These are phyloP conservation scores for Astrothelium macrocarpum DNA, from an alignment of 495 filamentous ascomycete genomes.

Conservation along the genomic window DNA sequence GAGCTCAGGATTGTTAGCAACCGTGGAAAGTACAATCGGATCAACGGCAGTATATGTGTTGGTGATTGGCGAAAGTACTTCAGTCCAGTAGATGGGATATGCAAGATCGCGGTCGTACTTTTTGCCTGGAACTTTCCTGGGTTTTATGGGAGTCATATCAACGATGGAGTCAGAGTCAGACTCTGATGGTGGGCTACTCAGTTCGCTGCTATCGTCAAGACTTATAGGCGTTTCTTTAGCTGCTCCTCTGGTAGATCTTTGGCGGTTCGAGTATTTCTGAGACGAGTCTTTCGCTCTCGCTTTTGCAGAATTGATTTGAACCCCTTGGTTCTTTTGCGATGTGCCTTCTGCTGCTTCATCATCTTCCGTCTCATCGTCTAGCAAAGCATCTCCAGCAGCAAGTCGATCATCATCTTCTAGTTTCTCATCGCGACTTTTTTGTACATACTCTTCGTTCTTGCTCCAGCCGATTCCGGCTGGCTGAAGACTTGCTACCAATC, in stretches of 20 bases:
- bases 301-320: background rate
- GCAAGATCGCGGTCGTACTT: conserved; percentile 61
- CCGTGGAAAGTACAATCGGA: conserved; percentile 54
- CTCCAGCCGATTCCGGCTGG: conserved; percentile 87
- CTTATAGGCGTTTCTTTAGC: conserved; percentile 26
- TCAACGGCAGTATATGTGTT: conserved; percentile 72
- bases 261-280: conserved; percentile 5
- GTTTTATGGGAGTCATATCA: conserved; percentile 33
- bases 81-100: conserved; percentile 88
- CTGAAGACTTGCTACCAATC: conserved; percentile 76
- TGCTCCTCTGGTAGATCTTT: conserved; percentile 13
- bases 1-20: conserved; percentile 59
- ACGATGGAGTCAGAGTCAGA: conserved; percentile 33
- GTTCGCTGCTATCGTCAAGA: conserved; percentile 27
- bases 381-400: background rate
- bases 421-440: conserved; percentile 25
- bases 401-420: conserved; percentile 12
- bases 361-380: conserved; percentile 11
- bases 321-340: background rate
- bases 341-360: conserved; percentile 8
- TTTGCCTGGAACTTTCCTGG: conserved; percentile 33
- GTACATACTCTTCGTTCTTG: conserved; percentile 60
- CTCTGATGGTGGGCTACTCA: conserved; percentile 16
- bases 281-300: conserved; percentile 5
- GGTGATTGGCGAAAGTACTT: conserved; percentile 71